Base-by-base conservation (phyloP, 2,329 filamentous ascomycete genomes). In the Calonectria honghensis region DNA sequence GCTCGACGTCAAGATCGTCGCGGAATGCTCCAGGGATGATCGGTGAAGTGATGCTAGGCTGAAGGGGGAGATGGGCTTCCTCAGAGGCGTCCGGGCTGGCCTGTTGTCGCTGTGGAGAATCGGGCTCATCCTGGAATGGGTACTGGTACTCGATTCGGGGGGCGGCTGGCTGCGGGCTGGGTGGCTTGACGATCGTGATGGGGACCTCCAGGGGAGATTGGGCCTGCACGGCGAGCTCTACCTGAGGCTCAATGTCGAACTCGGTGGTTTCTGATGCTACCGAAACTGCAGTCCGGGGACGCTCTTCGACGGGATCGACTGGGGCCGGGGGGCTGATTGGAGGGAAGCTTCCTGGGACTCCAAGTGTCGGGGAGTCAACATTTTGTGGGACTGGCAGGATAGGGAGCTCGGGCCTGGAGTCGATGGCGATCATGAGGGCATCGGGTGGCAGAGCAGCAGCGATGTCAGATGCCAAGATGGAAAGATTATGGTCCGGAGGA, bases 181-280 rank as follows among this genome's bases (percentile, higher is more conserved):
- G 79, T 31, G 82, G 79, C 65, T 82, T 82, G 32, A 81, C 73
- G 61, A 81, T 76, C 27, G 78, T 79, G 61, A 79, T 78, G 61
- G 80, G 79, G 18, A 80, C 77, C 48, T 81, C 78, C 18, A 77
- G 64, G 14, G 79, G 78, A 31, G 80, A 67, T 14, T 81, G 76
- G 31, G 85, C 82, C 54, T 84, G 85, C 20, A 86, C 79, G 0
- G 88, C 85, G 1, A 89, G 85, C 59, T 92, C 90, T 1, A 89
- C 91, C 81, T 95, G 94, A 29, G 92, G 89, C 78, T 95, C 94
- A n/a, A 88, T 89, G 77, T 96, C 94, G 78, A 95, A 94, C 79
- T 94, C 92, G 0, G 93, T 95, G 10, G 89, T 89, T 52, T 89
- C 89, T n/a, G 92, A 93, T 7, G 85, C 86, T 61, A 85, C 86